Evolutionary conservation across 768 basidiomycete genomes (phyloP).

Genomic region (Suillus brevipes): DNA sequence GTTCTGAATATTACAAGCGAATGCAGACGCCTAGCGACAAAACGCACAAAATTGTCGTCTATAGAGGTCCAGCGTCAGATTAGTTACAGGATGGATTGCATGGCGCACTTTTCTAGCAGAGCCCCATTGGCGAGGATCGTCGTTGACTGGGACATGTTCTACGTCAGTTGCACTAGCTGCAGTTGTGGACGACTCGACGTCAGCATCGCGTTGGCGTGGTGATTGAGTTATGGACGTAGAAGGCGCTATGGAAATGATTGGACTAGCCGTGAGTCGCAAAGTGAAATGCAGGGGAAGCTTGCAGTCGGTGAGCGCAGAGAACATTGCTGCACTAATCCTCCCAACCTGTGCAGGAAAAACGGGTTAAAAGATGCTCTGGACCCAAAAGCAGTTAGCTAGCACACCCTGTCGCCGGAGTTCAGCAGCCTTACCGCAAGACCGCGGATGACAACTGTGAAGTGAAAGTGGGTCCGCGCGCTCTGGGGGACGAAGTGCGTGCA

Average conservation of each 20-base stretch:
- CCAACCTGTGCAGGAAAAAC: conserved; percentile 59
- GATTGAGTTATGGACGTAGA: background rate
- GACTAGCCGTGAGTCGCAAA: background rate
- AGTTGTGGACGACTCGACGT: background rate
- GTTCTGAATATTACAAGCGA: conserved; percentile 29
- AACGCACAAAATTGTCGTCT: conserved; percentile 28
- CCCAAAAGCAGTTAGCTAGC: conserved; percentile 14
- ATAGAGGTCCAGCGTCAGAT: background rate
- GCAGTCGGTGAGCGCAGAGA: conserved; percentile 65
- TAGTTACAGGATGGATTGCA: background rate
- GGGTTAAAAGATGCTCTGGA: background rate
- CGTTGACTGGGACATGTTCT: conserved; percentile 42
- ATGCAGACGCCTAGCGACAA: conserved; percentile 20
- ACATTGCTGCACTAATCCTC: conserved; percentile 95
- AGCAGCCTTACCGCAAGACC: conserved; percentile 93
- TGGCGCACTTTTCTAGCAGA: conserved; percentile 49
- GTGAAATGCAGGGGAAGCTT: background rate
- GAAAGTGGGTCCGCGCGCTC: conserved; percentile 9
- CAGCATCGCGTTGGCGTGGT: background rate
- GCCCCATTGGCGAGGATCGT: conserved; percentile 67
- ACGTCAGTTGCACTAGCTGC: conserved; percentile 26
- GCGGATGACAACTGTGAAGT: conserved; percentile 93
- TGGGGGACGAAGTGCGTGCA: conserved; percentile 1
- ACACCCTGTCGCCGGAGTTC: conserved; percentile 95
- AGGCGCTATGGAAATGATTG: background rate